Percentiles rank a stretch among this genome's conserved stretches.
Conservation (phyloP, 345 rosid species). For the Murraya koenigii region DNA sequence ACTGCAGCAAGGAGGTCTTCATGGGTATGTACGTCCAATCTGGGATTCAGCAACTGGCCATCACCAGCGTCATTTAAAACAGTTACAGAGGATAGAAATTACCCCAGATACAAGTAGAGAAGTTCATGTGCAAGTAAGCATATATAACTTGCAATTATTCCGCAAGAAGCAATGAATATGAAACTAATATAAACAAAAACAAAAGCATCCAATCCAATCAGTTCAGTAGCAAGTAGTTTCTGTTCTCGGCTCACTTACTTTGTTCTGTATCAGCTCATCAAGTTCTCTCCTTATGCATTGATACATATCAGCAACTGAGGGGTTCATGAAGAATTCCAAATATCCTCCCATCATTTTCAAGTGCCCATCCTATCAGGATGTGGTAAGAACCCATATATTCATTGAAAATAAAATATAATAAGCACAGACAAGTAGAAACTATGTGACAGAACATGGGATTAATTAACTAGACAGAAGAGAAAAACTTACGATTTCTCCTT, state of each 20-base stretch:
- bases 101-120: neutral
- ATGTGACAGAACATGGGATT: slow-evolving; percentile 4
- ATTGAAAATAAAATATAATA: neutral
- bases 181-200: neutral
- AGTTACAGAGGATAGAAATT: neutral
- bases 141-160: neutral
- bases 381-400: neutral
- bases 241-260: slow-evolving; percentile 46
- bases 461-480: slow-evolving; percentile 8
- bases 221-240: slow-evolving; percentile 9
- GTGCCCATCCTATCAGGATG: slow-evolving; percentile 66
- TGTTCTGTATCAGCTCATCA: slow-evolving; percentile 69
- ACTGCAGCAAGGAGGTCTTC: slow-evolving; percentile 63
- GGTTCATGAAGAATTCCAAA: slow-evolving; percentile 81
- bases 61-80: slow-evolving; percentile 12
- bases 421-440: neutral
- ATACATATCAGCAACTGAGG: slow-evolving; percentile 61
- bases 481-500: slow-evolving; percentile 57
- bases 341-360: slow-evolving; percentile 92
- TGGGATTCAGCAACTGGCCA: slow-evolving; percentile 69
- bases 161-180: neutral
- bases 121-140: neutral
- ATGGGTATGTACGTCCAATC: slow-evolving; percentile 49
- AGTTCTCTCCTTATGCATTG: slow-evolving; percentile 69
- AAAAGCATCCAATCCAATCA: neutral